phyloP scores from a whole-genome alignment of 768 basidiomycete genomes.

The Kwoniella dendrophila region DNA sequence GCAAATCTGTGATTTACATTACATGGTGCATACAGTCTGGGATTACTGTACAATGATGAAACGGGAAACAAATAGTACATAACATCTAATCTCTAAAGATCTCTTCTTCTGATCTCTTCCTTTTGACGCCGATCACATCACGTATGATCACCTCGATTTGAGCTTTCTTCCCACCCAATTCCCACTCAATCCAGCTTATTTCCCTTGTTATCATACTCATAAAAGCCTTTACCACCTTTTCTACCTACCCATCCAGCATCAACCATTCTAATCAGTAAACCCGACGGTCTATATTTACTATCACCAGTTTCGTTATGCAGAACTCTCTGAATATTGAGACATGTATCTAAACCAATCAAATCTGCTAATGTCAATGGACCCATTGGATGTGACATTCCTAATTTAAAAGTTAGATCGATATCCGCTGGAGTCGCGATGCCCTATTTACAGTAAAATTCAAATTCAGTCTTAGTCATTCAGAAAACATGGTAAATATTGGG shows the following conservation, averaged over 20 bases:
- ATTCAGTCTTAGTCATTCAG: no score
- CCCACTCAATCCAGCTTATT: background rate
- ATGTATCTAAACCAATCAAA: constrained; percentile 91
- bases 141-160: no score
- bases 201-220: constrained; percentile 65
- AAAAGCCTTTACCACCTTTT: constrained; percentile 93
- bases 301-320: constrained; percentile 86
- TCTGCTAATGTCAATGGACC: constrained; percentile 84
- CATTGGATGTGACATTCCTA: constrained; percentile 83
- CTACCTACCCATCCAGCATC: constrained; percentile 91
- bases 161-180: no score
- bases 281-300: constrained; percentile 89
- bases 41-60: no score
- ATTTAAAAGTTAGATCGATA: constrained; percentile 88
- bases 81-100: no score
- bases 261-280: constrained; percentile 91
- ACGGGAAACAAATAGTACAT: no score
- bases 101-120: no score
- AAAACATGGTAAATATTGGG: no score
- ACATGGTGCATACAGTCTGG: no score
- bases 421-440: constrained; percentile 91
- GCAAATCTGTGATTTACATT: no score
- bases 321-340: constrained; percentile 87
- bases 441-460: constrained; percentile 57
- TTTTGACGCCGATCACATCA: no score